A percentile compares a stretch with the other conserved stretches of the same genome.
These are phyloP conservation scores for Malbranchea cinnamomea DNA, from an alignment of 2,329 filamentous ascomycete species.

Conservation along the genomic window DNA sequence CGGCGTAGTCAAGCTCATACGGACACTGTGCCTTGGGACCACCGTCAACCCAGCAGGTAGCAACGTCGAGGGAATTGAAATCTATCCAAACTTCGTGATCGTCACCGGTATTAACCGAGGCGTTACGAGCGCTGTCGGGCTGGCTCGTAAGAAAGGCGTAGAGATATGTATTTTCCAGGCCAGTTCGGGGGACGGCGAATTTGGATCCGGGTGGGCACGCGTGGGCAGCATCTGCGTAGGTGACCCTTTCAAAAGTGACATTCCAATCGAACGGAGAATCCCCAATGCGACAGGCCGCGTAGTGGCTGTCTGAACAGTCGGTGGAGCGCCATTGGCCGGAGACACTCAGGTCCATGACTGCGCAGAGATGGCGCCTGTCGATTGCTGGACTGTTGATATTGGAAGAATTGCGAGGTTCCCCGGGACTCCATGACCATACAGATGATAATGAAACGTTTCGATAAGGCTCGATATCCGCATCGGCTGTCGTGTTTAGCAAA, in stretches of 20 bases:
- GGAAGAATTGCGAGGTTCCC: constrained; percentile 38
- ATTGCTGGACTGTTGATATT: constrained; percentile 13
- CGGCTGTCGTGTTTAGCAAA: constrained; percentile 37
- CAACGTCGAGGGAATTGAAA: constrained; percentile 43
- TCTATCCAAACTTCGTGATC: constrained; percentile 39
- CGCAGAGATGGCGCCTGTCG: constrained; percentile 37
- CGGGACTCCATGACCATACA: constrained; percentile 46
- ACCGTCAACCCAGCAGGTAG: constrained; percentile 46
- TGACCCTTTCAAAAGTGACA: constrained; percentile 28
- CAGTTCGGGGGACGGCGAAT: constrained; percentile 45
- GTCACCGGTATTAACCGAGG: constrained; percentile 14
- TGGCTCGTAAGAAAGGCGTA: constrained; percentile 25
- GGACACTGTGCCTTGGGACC: constrained; percentile 43
- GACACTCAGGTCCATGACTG: constrained; percentile 34
- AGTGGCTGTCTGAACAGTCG: constrained; percentile 38
- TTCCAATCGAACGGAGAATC: constrained; percentile 43
- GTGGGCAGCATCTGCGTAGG: constrained; percentile 30
- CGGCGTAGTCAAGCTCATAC: constrained; percentile 33
- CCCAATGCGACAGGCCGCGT: constrained; percentile 41
- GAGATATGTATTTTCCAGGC: constrained; percentile 48
- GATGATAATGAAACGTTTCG: constrained; percentile 35
- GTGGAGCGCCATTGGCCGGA: constrained; percentile 43
- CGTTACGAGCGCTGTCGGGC: constrained; percentile 12
- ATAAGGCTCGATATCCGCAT: constrained; percentile 32
- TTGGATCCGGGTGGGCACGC: constrained; percentile 35